Evolutionary conservation across 495 filamentous ascomycete genomes (phyloP), one percentile per base, ranked within the genome.

Genomic region (Penicillium nucicola): DNA sequence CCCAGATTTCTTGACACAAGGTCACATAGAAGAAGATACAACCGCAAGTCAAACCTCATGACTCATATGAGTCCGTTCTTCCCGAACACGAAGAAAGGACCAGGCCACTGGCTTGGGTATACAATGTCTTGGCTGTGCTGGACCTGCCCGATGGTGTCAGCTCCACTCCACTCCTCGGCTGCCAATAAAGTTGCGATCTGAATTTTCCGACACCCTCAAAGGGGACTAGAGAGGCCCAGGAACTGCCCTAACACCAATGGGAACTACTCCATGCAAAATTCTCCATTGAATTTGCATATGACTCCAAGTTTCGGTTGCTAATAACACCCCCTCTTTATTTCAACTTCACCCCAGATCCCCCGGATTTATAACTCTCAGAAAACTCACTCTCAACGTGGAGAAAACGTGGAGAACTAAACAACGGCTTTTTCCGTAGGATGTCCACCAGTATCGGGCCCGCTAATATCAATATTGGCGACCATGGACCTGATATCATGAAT

Each of bases 381-480:
- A 28, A 28, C 6, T 15, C 25, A 38, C 2, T 5, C 14, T 20
- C 20, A 14, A 32, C n/a, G 19, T 31, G 18, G 15, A 30, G 25
- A 28, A 28, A 28, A 28, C 19, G 25, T 13, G 36, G 28, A 33
- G 22, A 23, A 42, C n/a, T 38, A 25, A 2, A 15, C 17, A 40
- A 41, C 34, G 47, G 28, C 25, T 33, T 7, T 42, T 43, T 39
- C 32, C 36, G 39, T 57, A 65, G 50, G 53, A 65, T 65, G 61
- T 62, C 58, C 38, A 59, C 50, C 34, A 54, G 52, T 49, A 37
- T 45, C 19, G 39, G 40, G 41, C 40, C 50, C 34, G 35, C 48
- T 34, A 55, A n/a, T 22, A 13, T 12, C 35, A 48, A 48, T 19
- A 54, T 39, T 48, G 52, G 32, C 34, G 34, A 50, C 34, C 34